Base-by-base conservation (phyloP, 176 grass and related monocot genomes). In the Eremochloa ophiuroides region DNA sequence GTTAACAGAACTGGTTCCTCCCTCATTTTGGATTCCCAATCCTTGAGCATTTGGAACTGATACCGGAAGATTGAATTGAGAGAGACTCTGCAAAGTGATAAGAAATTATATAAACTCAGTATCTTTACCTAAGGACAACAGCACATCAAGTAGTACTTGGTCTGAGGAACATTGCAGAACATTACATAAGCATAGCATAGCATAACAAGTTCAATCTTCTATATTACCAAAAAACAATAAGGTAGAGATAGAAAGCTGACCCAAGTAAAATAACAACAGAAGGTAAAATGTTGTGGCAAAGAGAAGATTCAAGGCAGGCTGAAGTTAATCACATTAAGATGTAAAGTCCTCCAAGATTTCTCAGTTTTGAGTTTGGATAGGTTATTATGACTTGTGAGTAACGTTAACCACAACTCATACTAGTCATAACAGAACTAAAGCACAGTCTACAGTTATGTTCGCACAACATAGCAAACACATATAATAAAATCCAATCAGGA, bases 31-130 rank as follows among this genome's bases (percentile, higher is more conserved):
- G 85, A 85, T 83, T 83, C 87, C 92, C 37, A 73, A 26, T 41
- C 77, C 78, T 82, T 87, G 87, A 62, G 85, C 63, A 77, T 83
- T 94, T 81, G 88, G 83, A 84, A 83, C 83, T 28, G 90, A 80
- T 23, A 89, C 90, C 12, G 91, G 91, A 79, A 99, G 89, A 91
- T 99, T 99, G 73, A 99, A 91, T 80, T 95, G 91, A 34, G 92
- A 95, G 23, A 99, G 87, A 77, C 86, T 88, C 96, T 99, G 88
- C 67, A 93, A 91, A 95, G 22, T 68, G 64, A 84, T 58, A 76
- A 80, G 23, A 59, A 71, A 81, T 65, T 61, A 39, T 47, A 73
- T 86, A 78, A 86, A 78, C 6, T 68, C 79, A 73, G 84, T 41
- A 7, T 59, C 40, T 50, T 80, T 17, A 83, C 34, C 43, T 75